These are phyloP conservation scores for Saccharomycopsis sp. DNA, from an alignment of 805 yeast species.

Conservation along the genomic window DNA sequence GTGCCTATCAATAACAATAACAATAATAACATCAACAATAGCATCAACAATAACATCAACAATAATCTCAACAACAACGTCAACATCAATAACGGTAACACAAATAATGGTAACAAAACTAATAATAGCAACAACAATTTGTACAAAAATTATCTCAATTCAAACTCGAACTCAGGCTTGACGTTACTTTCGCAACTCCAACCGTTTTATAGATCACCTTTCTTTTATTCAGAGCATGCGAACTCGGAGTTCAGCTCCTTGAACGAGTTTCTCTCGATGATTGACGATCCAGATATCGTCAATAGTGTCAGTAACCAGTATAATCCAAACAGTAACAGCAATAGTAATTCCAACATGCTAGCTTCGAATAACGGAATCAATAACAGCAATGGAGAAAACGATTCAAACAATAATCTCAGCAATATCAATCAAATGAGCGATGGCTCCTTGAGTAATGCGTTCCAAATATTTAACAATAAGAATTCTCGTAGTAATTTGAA, in stretches of 20 bases:
- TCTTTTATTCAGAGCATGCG: constrained; percentile 84
- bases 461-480: not conserved
- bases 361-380: not conserved
- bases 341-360: not conserved
- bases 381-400: not conserved
- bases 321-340: constrained; percentile 2
- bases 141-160: constrained; percentile 1
- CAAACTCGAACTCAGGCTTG: constrained; percentile 27
- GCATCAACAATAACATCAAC: not conserved
- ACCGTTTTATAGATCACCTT: constrained; percentile 48
- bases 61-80: not conserved
- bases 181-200: constrained; percentile 31
- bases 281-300: constrained; percentile 76
- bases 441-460: not conserved
- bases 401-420: constrained; percentile 3
- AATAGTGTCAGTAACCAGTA: constrained; percentile 30
- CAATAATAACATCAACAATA: constrained; percentile 1
- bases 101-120: constrained; percentile 4
- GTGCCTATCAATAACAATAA: not conserved
- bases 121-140: constrained; percentile 2
- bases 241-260: constrained; percentile 88
- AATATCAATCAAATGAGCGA: not conserved
- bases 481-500: not conserved
- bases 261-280: constrained; percentile 82
- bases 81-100: not conserved